Evolutionary conservation across 1,284 basidiomycete genomes (phyloP).

Genomic region (Irpex rosettiformis): DNA sequence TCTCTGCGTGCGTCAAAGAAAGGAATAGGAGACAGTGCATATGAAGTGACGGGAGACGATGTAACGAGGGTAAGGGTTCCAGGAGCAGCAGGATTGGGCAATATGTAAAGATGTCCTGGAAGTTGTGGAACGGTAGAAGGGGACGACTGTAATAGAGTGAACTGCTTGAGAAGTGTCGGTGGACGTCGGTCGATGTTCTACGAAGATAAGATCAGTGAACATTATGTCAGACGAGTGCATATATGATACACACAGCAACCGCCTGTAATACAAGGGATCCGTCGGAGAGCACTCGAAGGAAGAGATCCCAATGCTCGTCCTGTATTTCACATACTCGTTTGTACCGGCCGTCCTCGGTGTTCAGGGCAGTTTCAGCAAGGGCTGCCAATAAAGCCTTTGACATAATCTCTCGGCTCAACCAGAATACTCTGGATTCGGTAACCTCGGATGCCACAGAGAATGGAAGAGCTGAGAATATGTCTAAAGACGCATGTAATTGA

Average conservation of each 20-base stretch:
- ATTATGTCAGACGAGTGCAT: background rate
- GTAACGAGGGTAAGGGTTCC: slow-evolving; percentile 52
- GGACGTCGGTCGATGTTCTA: slow-evolving; percentile 88
- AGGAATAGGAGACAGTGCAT: slow-evolving; percentile 47
- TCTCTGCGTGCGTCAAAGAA: slow-evolving; percentile 60
- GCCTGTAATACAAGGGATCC: slow-evolving; percentile 71
- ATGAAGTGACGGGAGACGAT: slow-evolving; percentile 56
- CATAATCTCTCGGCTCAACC: slow-evolving; percentile 60
- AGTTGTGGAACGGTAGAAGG: slow-evolving; percentile 43
- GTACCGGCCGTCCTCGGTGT: slow-evolving; percentile 40
- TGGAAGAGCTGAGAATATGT: slow-evolving; percentile 55
- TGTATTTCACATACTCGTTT: slow-evolving; percentile 54
- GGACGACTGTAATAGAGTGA: slow-evolving; percentile 63
- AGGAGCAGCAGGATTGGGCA: slow-evolving; percentile 43
- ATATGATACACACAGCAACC: slow-evolving; percentile 57
- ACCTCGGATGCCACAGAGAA: slow-evolving; percentile 31
- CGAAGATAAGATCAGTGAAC: background rate
- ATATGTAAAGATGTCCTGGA: slow-evolving; percentile 49
- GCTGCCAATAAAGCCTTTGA: slow-evolving; percentile 42
- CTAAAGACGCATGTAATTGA: slow-evolving; percentile 78
- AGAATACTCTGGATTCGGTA: slow-evolving; percentile 52
- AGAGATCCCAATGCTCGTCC: slow-evolving; percentile 76
- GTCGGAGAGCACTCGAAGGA: slow-evolving; percentile 68
- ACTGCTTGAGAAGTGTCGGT: slow-evolving; percentile 78
- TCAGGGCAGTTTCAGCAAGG: slow-evolving; percentile 26